A percentile compares a stretch with the other conserved stretches of the same genome.
Evolutionary conservation across 805 yeast genomes (phyloP).

Genomic region (Jamesozyma piceae): DNA sequence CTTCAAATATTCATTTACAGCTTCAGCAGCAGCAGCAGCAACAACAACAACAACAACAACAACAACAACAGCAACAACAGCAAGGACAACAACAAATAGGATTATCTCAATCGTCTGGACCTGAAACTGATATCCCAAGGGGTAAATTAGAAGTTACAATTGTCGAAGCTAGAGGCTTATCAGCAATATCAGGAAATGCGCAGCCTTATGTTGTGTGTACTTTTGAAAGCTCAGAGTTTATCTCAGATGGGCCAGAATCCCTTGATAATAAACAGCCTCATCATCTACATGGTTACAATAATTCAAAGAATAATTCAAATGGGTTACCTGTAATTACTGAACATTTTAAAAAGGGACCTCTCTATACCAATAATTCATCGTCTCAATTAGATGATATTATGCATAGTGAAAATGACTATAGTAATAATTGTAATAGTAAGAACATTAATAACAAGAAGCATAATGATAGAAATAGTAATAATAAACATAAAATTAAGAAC

Average conservation of each 20-base stretch:
- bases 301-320: slow-evolving; percentile 4
- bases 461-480: not conserved
- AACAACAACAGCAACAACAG: not conserved
- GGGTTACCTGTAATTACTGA: slow-evolving; percentile 21
- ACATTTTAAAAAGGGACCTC: slow-evolving; percentile 30
- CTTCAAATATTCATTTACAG: slow-evolving; percentile 2
- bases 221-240: slow-evolving; percentile 83
- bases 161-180: slow-evolving; percentile 65
- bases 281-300: slow-evolving; percentile 6
- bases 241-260: slow-evolving; percentile 66
- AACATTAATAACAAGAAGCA: slow-evolving; percentile 2
- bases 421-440: not conserved
- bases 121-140: slow-evolving; percentile 41
- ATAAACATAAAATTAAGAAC: slow-evolving; percentile 3
- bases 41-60: not conserved
- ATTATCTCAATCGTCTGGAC: slow-evolving; percentile 6
- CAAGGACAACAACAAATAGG: not conserved
- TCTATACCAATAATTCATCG: slow-evolving; percentile 38
- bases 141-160: slow-evolving; percentile 80
- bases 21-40: slow-evolving; percentile 1
- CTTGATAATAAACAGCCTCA: slow-evolving; percentile 17
- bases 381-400: slow-evolving; percentile 33
- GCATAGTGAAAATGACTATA: slow-evolving; percentile 5
- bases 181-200: slow-evolving; percentile 44
- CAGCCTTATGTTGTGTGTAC: slow-evolving; percentile 88